Evolutionary conservation across 2,329 filamentous ascomycete genomes (phyloP), one percentile per base, ranked within the genome.

Genomic region (Colletotrichum godetiae): DNA sequence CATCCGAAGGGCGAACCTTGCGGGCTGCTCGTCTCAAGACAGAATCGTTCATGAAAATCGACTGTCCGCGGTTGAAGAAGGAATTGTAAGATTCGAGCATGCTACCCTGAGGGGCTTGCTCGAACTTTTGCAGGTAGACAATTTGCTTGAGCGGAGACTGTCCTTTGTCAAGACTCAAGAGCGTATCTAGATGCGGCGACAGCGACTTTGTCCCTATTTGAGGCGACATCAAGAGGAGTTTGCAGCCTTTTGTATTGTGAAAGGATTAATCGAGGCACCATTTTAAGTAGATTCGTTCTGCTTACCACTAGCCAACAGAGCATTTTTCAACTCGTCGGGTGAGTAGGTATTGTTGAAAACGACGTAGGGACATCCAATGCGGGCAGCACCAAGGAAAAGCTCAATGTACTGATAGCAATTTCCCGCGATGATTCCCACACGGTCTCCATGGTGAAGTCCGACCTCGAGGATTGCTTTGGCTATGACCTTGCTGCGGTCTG

Each of bases 1-100:
- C 4, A 27, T 56, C 53, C 11, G 53, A 19, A 4, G 27, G 22
- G 1, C 19, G n/a, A 22, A 53, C 49, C 22, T 53, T 53, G 49
- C 92, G 85, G 1, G 94, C 83, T 6, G 80, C 81, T 13, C 78
- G 81, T 53, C 49, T 11, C 22, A 53, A 24, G 19, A 53, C 49
- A n/a, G n/a, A 22, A n/a, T 53, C 22, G n/a, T 24, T 53, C 49
- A 22, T 53, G n/a, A 53, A 53, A 53, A 24, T 53, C 3, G 19
- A n/a, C 49, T 22, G 22, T n/a, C 49, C 49, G 49, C 22, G 49
- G 11, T 24, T 24, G 49, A 53, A 53, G 49, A 22, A 53, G 37
- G 15, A 53, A 24, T 19, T 53, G 22, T 53, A 53, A 22, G 49
- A n/a, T n/a, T 22, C 49, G 24, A 53, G 19, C 49, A 29, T 27